Conservation (phyloP, 1,284 basidiomycete species). For the Jaminaea rosea region DNA sequence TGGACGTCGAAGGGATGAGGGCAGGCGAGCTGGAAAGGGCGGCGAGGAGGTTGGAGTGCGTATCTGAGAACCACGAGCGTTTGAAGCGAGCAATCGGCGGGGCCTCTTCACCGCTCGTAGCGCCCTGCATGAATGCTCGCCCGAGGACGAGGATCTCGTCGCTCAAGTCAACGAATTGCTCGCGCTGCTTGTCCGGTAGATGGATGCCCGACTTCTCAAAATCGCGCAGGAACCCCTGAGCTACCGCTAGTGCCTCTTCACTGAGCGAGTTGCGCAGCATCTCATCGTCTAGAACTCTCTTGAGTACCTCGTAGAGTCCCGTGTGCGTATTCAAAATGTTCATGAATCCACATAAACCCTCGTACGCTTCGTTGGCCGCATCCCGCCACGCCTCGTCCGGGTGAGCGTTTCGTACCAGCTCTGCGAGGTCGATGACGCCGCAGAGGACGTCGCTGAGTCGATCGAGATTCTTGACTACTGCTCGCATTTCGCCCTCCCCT, state of each 20-base stretch:
- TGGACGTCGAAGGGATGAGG: neutral
- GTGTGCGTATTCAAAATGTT: conserved; percentile 91
- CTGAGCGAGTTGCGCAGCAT: conserved; percentile 41
- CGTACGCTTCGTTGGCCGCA: conserved; percentile 78
- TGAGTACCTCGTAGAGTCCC: conserved; percentile 61
- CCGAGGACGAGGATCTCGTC: conserved; percentile 83
- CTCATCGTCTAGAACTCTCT: conserved; percentile 45
- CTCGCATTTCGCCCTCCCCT: conserved; percentile 6
- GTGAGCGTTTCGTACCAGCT: conserved; percentile 85
- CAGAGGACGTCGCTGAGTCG: conserved; percentile 89
- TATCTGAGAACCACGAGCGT: neutral
- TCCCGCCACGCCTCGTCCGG: conserved; percentile 74
- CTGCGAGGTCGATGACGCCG: conserved; percentile 90
- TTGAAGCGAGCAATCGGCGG: neutral
- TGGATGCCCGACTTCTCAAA: conserved; percentile 96
- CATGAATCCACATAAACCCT: conserved; percentile 90
- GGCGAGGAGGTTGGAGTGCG: neutral
- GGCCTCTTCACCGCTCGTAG: neutral
- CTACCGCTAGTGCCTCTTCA: conserved; percentile 55
- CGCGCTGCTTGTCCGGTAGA: conserved; percentile 66
- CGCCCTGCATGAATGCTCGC: conserved; percentile 64
- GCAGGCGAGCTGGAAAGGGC: neutral
- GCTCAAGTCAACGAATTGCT: conserved; percentile 79
- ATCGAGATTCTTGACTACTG: conserved; percentile 56
- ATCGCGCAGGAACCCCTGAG: conserved; percentile 86